Conservation (phyloP, 148 eudicot genomes). For the Persicaria tinctoria region DNA sequence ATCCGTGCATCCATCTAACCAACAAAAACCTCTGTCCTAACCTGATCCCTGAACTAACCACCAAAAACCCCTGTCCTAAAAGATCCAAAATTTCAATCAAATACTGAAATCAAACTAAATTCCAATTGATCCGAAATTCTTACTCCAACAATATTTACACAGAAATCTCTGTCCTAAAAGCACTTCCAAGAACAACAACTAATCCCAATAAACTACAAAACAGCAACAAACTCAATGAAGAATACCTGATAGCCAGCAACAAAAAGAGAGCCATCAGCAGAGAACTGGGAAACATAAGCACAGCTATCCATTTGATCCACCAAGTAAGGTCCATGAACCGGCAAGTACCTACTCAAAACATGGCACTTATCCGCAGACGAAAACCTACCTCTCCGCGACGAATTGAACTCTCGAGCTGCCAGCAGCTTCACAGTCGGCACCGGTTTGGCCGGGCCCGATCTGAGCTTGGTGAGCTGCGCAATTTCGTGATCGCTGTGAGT, state of each 20-base stretch:
- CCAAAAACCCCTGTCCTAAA: background rate
- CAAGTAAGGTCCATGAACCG: constrained; percentile 51
- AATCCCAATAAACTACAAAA: background rate
- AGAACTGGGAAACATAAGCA: constrained; percentile 85
- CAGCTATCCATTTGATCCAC: constrained; percentile 59
- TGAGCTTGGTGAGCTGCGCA: constrained; percentile 69
- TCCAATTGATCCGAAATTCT: too few relatives aligned
- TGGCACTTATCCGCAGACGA: constrained; percentile 60
- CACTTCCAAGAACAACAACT: background rate
- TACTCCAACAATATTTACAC: background rate
- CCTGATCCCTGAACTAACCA: background rate
- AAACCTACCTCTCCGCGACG: constrained; percentile 61
- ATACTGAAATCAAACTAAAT: too few relatives aligned
- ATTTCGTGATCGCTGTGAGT: constrained; percentile 56
- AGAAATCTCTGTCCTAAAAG: background rate
- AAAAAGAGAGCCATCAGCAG: constrained; percentile 72
- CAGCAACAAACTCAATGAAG: background rate
- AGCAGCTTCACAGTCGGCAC: constrained; percentile 61
- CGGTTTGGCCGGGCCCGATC: constrained; percentile 45
- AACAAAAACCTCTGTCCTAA: background rate
- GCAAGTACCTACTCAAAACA: constrained; percentile 64
- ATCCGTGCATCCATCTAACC: too few relatives aligned
- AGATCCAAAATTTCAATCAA: background rate
- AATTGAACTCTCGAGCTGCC: constrained; percentile 74
- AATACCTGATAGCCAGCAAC: constrained; percentile 87